Base-by-base conservation (phyloP, 1,284 basidiomycete genomes). In the Ganoderma resinaceum region DNA sequence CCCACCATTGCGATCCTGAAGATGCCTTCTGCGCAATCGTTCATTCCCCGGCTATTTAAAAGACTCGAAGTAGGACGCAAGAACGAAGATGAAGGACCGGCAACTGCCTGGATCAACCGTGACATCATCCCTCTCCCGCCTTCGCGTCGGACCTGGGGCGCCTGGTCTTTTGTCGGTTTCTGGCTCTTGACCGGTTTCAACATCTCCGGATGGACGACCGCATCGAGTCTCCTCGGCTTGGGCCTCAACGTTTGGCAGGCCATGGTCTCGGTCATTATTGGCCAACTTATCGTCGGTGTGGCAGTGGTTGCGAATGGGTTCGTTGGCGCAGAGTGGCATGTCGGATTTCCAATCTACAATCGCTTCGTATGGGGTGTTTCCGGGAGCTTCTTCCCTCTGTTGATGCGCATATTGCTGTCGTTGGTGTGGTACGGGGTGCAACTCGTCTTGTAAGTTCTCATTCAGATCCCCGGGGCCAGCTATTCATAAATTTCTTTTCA, bases 241-340 rank as follows among this genome's bases (percentile, higher is more conserved):
- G 74, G 74, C 14, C 71, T 75, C 58, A 71, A 65, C 31, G 72
- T 73, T 33, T 75, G 74, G 74, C 74, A 75, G 53, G 74, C 74
- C 2, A 65, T 75, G 67, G 38, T 73, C 43, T 70, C 69, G 26
- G 70, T 75, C 63, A 65, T 71, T 52, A 67, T 75, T 40, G 74
- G 74, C 26, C 33, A 75, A 43, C 65, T 68, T 62, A 66, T 72
- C 55, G 68, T 72, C 40, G 71, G 63, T 2, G 35, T n/a, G 49
- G 68, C 71, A 7, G 71, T 72, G 9, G 71, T 72, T 6, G 71
- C 55, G 1, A 72, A 70, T 49, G 71, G 71, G 8, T 68, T 61
- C 63, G 71, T 72, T 26, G 74, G 74, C 8, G 74, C 74, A 1
- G 71, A 73, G 58, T 75, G 72, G 69, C 74, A 75, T 53, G 67